Percentiles rank a stretch among this genome's conserved stretches.
Evolutionary conservation across 1,139 yeast genomes (phyloP).

Genomic region (Neolecta irregularis): DNA sequence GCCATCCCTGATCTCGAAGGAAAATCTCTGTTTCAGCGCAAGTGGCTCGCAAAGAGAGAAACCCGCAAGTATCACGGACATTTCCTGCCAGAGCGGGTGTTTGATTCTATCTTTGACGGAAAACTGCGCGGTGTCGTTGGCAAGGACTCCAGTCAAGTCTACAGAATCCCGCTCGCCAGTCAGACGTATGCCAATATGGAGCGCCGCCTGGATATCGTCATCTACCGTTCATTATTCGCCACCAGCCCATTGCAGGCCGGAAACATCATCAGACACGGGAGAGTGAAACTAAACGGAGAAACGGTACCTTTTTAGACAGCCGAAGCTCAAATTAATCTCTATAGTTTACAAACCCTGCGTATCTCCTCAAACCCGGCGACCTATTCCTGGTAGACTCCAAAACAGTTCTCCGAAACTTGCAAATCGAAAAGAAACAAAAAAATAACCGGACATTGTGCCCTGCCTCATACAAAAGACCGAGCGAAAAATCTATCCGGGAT

Average conservation of each 20-base stretch:
- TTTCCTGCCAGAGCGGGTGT: slow-evolving; percentile 69
- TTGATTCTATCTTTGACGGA: slow-evolving; percentile 24
- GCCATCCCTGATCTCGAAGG: slow-evolving; percentile 37
- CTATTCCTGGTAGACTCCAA: slow-evolving; percentile 74
- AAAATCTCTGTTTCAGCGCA: slow-evolving; percentile 68
- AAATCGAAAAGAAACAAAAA: slow-evolving; percentile 72
- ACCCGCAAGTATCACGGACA: slow-evolving; percentile 95
- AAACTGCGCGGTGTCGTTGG: slow-evolving; percentile 13
- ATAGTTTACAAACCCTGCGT: slow-evolving; percentile 61
- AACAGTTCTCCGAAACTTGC: slow-evolving; percentile 62
- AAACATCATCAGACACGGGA: slow-evolving; percentile 66
- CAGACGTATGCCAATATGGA: slow-evolving; percentile 85
- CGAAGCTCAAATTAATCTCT: background rate
- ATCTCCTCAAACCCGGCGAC: slow-evolving; percentile 68
- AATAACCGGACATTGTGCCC: too few relatives aligned
- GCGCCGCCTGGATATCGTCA: slow-evolving; percentile 73
- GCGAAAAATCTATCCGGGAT: too few relatives aligned
- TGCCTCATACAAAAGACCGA: too few relatives aligned
- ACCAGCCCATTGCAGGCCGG: slow-evolving; percentile 89
- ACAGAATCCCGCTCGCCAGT: slow-evolving; percentile 59
- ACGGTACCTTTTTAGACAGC: slow-evolving; percentile 16
- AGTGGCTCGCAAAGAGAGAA: slow-evolving; percentile 82
- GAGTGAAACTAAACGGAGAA: slow-evolving; percentile 71
- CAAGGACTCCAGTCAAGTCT: slow-evolving; percentile 12
- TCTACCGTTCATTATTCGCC: slow-evolving; percentile 87